Evolutionary conservation across 2,329 filamentous ascomycete genomes (phyloP).

Genomic region (Clonostachys solani): DNA sequence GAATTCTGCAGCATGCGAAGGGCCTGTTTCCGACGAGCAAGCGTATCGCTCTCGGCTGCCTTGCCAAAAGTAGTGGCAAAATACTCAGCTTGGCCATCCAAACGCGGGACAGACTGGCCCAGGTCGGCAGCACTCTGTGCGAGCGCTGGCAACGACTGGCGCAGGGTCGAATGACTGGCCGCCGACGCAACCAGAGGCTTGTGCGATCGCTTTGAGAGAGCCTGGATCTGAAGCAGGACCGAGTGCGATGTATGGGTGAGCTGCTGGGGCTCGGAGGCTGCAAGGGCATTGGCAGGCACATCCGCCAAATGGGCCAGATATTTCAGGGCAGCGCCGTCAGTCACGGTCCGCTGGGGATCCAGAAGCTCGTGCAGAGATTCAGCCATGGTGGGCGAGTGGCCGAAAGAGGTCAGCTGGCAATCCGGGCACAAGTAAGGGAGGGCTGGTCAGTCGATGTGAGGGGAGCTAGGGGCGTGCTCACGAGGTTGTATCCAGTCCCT

Average conservation of each 20-base stretch:
- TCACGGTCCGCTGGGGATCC: constrained; percentile 15
- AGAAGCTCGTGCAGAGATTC: constrained; percentile 28
- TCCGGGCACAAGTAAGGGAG: background rate
- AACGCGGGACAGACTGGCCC: constrained; percentile 66
- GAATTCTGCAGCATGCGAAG: constrained; percentile 82
- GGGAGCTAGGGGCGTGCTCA: background rate
- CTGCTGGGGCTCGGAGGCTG: constrained; percentile 70
- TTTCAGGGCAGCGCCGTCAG: constrained; percentile 51
- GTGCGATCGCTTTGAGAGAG: constrained; percentile 85
- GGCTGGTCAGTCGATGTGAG: background rate
- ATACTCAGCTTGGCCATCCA: constrained; percentile 72
- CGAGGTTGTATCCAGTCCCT: background rate
- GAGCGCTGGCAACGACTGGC: constrained; percentile 66
- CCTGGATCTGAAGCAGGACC: constrained; percentile 77
- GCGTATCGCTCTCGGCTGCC: constrained; percentile 61
- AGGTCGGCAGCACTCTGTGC: constrained; percentile 63
- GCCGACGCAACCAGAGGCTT: constrained; percentile 79
- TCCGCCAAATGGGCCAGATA: constrained; percentile 79
- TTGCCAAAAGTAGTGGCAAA: constrained; percentile 85
- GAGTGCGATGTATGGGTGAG: constrained; percentile 80
- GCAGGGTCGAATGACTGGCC: constrained; percentile 69
- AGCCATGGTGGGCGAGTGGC: constrained; percentile 18
- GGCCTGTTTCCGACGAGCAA: constrained; percentile 72
- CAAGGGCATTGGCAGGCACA: constrained; percentile 69
- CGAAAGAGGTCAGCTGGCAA: too few species aligned